phyloP scores from a whole-genome alignment of 352 stramenopile genomes.

The Phytopythium oedochilum region DNA sequence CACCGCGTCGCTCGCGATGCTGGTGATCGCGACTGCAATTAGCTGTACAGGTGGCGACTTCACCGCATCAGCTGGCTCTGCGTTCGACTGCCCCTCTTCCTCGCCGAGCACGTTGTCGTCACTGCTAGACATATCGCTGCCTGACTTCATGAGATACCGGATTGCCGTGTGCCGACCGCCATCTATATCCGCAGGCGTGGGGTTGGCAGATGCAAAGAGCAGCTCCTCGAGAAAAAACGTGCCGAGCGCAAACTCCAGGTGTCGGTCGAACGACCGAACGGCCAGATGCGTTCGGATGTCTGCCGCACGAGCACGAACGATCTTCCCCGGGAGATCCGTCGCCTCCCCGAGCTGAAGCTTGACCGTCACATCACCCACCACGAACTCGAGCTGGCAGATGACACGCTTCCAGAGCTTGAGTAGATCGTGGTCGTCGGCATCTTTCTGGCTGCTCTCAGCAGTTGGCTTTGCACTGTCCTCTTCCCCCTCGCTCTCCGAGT shows the following conservation, averaged over 20 bases:
- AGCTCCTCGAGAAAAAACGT: constrained; percentile 76
- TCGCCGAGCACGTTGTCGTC: constrained; percentile 7
- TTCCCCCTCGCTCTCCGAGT: not conserved
- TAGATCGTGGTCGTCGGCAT: constrained; percentile 62
- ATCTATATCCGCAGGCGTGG: constrained; percentile 6
- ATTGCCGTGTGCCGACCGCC: constrained; percentile 12
- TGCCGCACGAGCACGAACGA: constrained; percentile 43
- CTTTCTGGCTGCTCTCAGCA: constrained; percentile 24
- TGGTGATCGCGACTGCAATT: constrained; percentile 74
- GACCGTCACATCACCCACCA: constrained; percentile 42
- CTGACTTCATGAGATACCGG: constrained; percentile 61
- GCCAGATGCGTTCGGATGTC: constrained; percentile 64
- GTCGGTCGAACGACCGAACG: constrained; percentile 60
- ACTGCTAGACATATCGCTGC: constrained; percentile 20
- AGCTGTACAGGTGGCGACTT: constrained; percentile 17
- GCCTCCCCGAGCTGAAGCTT: constrained; percentile 54
- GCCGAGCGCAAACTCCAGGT: constrained; percentile 64
- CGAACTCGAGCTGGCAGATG: constrained; percentile 53
- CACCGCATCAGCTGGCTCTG: not conserved
- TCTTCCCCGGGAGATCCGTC: constrained; percentile 29
- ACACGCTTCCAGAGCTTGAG: constrained; percentile 78
- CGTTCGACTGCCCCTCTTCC: not conserved
- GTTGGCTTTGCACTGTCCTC: not conserved
- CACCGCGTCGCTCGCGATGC: constrained; percentile 53
- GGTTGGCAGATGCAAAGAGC: constrained; percentile 21